Evolutionary conservation across 371 early-diverging fungal genomes (phyloP).

Genomic region (Mucor piriformis): DNA sequence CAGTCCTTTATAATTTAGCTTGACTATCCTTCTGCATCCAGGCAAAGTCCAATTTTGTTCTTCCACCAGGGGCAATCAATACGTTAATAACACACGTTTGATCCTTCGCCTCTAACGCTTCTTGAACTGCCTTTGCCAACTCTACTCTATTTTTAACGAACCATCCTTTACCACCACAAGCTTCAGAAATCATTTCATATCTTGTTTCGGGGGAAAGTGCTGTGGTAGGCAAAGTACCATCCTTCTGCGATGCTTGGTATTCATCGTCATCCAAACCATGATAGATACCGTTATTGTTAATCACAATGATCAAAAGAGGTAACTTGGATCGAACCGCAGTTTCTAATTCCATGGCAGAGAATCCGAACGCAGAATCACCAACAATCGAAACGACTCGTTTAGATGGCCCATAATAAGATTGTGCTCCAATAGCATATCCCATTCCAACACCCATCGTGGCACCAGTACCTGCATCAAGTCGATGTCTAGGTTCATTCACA

Average conservation of each 20-base stretch:
- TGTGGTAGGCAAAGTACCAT: slow-evolving; percentile 60
- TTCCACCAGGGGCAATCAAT: slow-evolving; percentile 54
- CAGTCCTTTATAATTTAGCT: slow-evolving; percentile 23
- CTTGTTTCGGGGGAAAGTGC: slow-evolving; percentile 68
- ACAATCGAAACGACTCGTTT: slow-evolving; percentile 69
- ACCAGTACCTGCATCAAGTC: slow-evolving; percentile 79
- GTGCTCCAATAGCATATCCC: slow-evolving; percentile 81
- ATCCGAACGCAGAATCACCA: slow-evolving; percentile 86
- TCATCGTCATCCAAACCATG: slow-evolving; percentile 61
- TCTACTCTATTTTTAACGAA: slow-evolving; percentile 64
- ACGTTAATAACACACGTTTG: slow-evolving; percentile 54
- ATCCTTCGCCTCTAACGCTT: slow-evolving; percentile 45
- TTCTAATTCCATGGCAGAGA: slow-evolving; percentile 83
- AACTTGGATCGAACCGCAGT: slow-evolving; percentile 71
- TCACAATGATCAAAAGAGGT: slow-evolving; percentile 71
- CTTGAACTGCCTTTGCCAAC: slow-evolving; percentile 55
- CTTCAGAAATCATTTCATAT: slow-evolving; percentile 69
- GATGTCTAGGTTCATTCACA: slow-evolving; percentile 63
- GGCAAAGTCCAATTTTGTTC: slow-evolving; percentile 38
- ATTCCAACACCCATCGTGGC: slow-evolving; percentile 87
- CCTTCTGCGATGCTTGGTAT: slow-evolving; percentile 33
- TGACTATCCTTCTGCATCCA: slow-evolving; percentile 32
- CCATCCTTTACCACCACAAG: slow-evolving; percentile 71
- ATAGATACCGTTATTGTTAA: slow-evolving; percentile 85
- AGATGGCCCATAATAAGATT: slow-evolving; percentile 50